These are phyloP conservation scores for Apiospora saccharicola DNA, from an alignment of 2,329 filamentous ascomycete species.

Conservation along the genomic window DNA sequence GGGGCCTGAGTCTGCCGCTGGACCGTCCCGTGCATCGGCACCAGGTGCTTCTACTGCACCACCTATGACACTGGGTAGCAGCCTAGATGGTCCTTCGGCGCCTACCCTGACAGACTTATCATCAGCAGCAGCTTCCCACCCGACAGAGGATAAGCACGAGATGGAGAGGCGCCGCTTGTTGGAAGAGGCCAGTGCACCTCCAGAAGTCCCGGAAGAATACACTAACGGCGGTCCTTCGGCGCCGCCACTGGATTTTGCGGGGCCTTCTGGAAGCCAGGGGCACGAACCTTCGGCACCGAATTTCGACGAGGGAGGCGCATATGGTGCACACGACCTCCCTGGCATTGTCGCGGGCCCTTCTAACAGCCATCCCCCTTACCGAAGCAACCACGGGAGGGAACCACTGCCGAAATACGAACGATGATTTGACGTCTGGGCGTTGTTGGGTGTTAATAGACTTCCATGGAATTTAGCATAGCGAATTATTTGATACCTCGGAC, in stretches of 20 bases:
- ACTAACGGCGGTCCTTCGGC: conserved; percentile 41
- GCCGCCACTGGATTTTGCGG: conserved; percentile 29
- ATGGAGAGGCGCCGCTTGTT: conserved; percentile 64
- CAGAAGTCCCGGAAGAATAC: conserved; percentile 53
- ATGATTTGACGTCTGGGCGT: conserved; percentile 32
- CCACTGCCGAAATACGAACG: conserved; percentile 46
- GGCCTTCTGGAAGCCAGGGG: conserved; percentile 36
- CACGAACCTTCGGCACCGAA: conserved; percentile 43
- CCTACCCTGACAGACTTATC: conserved; percentile 56
- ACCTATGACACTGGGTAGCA: conserved; percentile 35
- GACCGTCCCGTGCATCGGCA: conserved; percentile 49
- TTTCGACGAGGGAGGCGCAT: conserved; percentile 36
- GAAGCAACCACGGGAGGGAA: conserved; percentile 33
- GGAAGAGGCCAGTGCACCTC: conserved; percentile 60
- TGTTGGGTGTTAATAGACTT: conserved; percentile 22
- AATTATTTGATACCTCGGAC: conserved; percentile 17
- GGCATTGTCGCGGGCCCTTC: conserved; percentile 61
- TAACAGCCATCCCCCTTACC: conserved; percentile 36
- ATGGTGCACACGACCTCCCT: conserved; percentile 38
- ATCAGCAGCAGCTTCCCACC: conserved; percentile 36
- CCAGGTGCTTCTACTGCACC: conserved; percentile 28
- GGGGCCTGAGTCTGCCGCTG: conserved; percentile 41
- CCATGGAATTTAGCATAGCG: conserved; percentile 22
- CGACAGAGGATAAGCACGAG: conserved; percentile 75
- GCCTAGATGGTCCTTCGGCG: conserved; percentile 48